These are phyloP conservation scores for Fusarium austroafricanum DNA, from an alignment of 2,329 filamentous ascomycete genomes.

Conservation along the genomic window DNA sequence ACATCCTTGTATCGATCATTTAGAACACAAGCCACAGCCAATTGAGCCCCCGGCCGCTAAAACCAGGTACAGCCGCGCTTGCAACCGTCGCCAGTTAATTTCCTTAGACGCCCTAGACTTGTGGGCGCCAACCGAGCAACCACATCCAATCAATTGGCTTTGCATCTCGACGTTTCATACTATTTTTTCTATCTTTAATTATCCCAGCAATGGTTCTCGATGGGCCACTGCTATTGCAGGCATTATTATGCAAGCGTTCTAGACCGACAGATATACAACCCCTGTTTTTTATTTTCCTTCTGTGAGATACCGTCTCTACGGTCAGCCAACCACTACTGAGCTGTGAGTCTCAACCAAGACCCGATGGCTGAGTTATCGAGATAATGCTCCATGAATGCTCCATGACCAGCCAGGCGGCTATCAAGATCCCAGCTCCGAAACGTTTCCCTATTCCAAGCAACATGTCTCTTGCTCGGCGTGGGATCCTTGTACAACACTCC, in stretches of 20 bases:
- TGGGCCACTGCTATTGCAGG: neutral
- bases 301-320: slow-evolving; percentile 5
- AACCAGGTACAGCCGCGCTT: slow-evolving; percentile 38
- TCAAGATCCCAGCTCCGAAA: slow-evolving; percentile 35
- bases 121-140: slow-evolving; percentile 34
- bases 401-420: slow-evolving; percentile 41
- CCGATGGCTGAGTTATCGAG: slow-evolving; percentile 4
- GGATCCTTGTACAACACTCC: slow-evolving; percentile 13
- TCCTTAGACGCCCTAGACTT: slow-evolving; percentile 37
- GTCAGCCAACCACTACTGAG: slow-evolving; percentile 20
- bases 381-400: slow-evolving; percentile 12
- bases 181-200: neutral
- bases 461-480: slow-evolving; percentile 1
- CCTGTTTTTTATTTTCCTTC: slow-evolving; percentile 1
- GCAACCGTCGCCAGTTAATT: slow-evolving; percentile 34
- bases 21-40: slow-evolving; percentile 25
- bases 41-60: slow-evolving; percentile 26
- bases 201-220: slow-evolving; percentile 11
- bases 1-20: slow-evolving; percentile 27
- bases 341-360: slow-evolving; percentile 24
- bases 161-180: slow-evolving; percentile 19
- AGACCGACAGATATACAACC: slow-evolving; percentile 1
- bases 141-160: slow-evolving; percentile 33
- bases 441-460: slow-evolving; percentile 14
- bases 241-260: slow-evolving; percentile 12